A percentile compares a stretch with the other conserved stretches of the same genome.
Conservation (phyloP, 768 basidiomycete genomes). For the Favolaschia claudopus region DNA sequence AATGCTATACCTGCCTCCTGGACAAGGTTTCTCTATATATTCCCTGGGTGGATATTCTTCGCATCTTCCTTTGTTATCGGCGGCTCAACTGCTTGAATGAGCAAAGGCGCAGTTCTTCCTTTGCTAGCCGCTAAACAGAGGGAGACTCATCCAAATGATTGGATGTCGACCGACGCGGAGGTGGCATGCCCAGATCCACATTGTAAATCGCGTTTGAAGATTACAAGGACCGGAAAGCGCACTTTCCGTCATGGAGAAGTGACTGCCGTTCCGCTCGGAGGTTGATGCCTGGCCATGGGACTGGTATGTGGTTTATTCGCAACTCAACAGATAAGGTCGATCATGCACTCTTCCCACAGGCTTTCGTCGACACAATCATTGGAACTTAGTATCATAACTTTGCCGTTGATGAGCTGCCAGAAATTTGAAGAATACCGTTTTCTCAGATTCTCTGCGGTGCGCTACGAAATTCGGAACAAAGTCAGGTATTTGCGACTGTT, state of each 20-base stretch:
- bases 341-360: not conserved
- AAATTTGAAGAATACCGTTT: too few species aligned
- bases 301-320: not conserved
- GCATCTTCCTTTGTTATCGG: not conserved
- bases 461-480: too few species aligned
- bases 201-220: slow-evolving; percentile 63
- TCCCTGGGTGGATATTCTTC: slow-evolving; percentile 54
- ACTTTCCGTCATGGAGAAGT: slow-evolving; percentile 63
- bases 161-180: slow-evolving; percentile 73
- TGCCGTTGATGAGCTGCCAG: too few species aligned
- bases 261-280: slow-evolving; percentile 52
- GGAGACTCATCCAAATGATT: slow-evolving; percentile 60
- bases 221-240: slow-evolving; percentile 57
- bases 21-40: slow-evolving; percentile 74
- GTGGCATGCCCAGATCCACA: slow-evolving; percentile 74
- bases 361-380: not conserved
- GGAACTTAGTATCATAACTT: too few species aligned
- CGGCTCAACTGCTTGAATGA: not conserved
- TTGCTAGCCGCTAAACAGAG: slow-evolving; percentile 76
- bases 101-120: slow-evolving; percentile 65
- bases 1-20: slow-evolving; percentile 65
- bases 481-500: too few species aligned
- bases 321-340: not conserved
- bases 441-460: too few species aligned
- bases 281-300: not conserved